These are phyloP conservation scores for Lachancea cidri DNA, from an alignment of 805 yeast genomes.

Conservation along the genomic window DNA sequence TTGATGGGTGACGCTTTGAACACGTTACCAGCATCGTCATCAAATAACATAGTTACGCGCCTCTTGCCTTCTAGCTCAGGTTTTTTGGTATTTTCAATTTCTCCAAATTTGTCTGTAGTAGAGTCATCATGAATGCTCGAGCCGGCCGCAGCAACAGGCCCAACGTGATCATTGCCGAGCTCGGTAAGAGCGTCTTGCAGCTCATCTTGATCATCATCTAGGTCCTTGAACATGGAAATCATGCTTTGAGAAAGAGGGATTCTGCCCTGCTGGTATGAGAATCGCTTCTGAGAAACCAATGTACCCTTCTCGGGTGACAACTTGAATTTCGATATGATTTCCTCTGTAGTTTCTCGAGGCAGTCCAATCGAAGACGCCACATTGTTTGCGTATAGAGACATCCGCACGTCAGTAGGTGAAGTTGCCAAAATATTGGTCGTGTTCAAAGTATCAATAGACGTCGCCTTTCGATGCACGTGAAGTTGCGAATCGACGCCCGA, in stretches of 20 bases:
- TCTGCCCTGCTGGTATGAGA: constrained; percentile 16
- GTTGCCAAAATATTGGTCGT: constrained; percentile 27
- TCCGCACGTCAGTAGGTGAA: constrained; percentile 28
- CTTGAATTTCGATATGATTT: constrained; percentile 29
- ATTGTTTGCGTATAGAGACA: constrained; percentile 27
- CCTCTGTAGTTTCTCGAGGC: constrained; percentile 32
- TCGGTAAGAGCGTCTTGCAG: not conserved
- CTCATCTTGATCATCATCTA: constrained; percentile 17
- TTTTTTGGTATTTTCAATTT: constrained; percentile 4
- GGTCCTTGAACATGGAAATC: constrained; percentile 30
- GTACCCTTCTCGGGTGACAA: constrained; percentile 24
- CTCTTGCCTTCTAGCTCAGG: constrained; percentile 7
- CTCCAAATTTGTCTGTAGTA: not conserved
- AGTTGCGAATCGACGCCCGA: constrained; percentile 19
- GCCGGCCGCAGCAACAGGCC: not conserved
- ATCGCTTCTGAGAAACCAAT: constrained; percentile 20
- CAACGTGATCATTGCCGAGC: not conserved
- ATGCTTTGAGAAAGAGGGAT: constrained; percentile 19
- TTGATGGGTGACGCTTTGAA: constrained; percentile 8
- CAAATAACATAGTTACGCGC: constrained; percentile 30
- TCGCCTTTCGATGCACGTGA: constrained; percentile 28
- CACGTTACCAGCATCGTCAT: constrained; percentile 18
- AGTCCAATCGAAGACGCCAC: constrained; percentile 13
- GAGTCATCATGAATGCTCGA: not conserved
- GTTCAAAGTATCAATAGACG: constrained; percentile 31